These are phyloP conservation scores for Starmerella sp. DNA, from an alignment of 805 yeast species.

Conservation along the genomic window DNA sequence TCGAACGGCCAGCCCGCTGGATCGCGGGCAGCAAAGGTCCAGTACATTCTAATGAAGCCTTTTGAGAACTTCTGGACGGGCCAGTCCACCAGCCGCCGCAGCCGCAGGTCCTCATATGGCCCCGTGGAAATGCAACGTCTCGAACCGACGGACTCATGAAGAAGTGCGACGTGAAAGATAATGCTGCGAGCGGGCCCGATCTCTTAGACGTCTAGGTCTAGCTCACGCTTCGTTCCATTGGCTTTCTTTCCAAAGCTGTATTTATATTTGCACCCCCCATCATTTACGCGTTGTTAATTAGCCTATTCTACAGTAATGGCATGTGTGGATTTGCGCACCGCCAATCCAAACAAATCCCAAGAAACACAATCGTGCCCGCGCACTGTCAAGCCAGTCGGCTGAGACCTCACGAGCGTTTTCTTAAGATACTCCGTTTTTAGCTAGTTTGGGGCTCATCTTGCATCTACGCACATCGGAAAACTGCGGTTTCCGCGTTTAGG, in stretches of 20 bases:
- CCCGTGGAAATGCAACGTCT: conserved; percentile 18
- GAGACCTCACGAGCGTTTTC: no score
- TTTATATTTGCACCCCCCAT: background rate
- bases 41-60: conserved; percentile 24
- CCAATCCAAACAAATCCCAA: no score
- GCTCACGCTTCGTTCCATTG: background rate
- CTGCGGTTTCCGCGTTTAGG: no score
- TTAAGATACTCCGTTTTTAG: no score
- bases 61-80: conserved; percentile 31
- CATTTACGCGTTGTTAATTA: background rate
- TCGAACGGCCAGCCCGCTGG: conserved; percentile 29
- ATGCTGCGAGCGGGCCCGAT: background rate
- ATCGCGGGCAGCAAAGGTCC: conserved; percentile 26
- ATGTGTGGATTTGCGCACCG: no score
- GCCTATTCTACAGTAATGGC: no score
- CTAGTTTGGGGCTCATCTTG: no score
- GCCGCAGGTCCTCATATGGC: conserved; percentile 16
- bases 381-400: no score
- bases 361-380: no score
- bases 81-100: conserved; percentile 9
- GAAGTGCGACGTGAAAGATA: background rate
- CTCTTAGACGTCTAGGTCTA: no score
- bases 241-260: background rate
- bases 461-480: no score
- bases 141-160: background rate